These are phyloP conservation scores for Passiflora organensis DNA, from an alignment of 345 rosid genomes.

Conservation along the genomic window DNA sequence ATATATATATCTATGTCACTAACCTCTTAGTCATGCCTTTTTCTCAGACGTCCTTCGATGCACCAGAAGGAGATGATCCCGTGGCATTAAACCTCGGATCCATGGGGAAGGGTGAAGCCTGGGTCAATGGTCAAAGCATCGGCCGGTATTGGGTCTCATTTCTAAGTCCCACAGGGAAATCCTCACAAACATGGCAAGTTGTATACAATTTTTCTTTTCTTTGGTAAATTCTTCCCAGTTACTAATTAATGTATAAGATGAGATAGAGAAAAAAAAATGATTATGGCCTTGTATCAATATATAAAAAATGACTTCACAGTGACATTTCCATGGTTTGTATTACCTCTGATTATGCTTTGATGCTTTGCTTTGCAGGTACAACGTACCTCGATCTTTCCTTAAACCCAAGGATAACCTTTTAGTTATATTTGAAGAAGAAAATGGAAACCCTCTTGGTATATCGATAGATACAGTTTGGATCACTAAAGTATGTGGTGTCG, in stretches of 20 bases:
- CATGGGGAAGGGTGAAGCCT: constrained; percentile 80
- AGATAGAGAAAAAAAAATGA: too few relatives aligned
- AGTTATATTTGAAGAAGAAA: constrained; percentile 1
- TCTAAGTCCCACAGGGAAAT: constrained; percentile 35
- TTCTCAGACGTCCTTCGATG: constrained; percentile 43
- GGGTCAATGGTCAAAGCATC: constrained; percentile 67
- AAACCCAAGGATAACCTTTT: constrained; percentile 6
- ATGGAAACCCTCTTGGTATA: not conserved
- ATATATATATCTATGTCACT: too few relatives aligned
- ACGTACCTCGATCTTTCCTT: constrained; percentile 40
- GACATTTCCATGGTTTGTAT: too few relatives aligned
- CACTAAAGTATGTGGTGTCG: constrained; percentile 5
- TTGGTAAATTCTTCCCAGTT: not conserved
- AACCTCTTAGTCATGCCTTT: not conserved
- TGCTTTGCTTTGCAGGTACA: constrained; percentile 30
- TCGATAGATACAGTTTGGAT: not conserved
- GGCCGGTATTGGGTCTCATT: constrained; percentile 66
- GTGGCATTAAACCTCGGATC: constrained; percentile 48
- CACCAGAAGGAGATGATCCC: constrained; percentile 49
- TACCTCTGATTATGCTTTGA: not conserved
- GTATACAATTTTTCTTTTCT: not conserved
- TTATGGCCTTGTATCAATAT: too few relatives aligned
- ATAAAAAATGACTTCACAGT: too few relatives aligned
- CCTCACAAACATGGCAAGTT: constrained; percentile 61
- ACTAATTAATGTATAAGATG: too few relatives aligned